These are phyloP conservation scores for Suillus occidentalis DNA, from an alignment of 768 basidiomycete genomes.

Conservation along the genomic window DNA sequence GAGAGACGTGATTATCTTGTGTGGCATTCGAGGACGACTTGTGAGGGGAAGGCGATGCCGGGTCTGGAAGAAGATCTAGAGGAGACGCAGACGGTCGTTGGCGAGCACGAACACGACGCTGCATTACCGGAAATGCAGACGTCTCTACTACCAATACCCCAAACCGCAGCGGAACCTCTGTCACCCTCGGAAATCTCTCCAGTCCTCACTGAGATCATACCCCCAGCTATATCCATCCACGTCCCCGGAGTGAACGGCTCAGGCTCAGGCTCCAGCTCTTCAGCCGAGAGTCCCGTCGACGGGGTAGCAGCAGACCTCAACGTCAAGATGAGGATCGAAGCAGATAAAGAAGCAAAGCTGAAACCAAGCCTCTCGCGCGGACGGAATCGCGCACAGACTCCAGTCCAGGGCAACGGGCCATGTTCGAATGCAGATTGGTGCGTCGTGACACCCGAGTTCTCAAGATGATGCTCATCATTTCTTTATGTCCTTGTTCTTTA, in stretches of 20 bases:
- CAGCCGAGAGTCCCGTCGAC: slow-evolving; percentile 47
- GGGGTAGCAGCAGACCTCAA: slow-evolving; percentile 14
- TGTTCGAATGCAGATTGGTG: slow-evolving; percentile 45
- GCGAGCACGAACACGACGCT: slow-evolving; percentile 9
- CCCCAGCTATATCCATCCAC: neutral
- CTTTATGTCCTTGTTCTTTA: neutral
- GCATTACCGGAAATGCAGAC: neutral
- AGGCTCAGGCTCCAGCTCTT: slow-evolving; percentile 47
- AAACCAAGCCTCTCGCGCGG: slow-evolving; percentile 42
- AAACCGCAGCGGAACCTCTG: slow-evolving; percentile 8
- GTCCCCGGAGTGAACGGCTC: slow-evolving; percentile 11
- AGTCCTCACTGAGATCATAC: neutral
- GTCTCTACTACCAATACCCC: neutral
- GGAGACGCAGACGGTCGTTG: slow-evolving; percentile 5
- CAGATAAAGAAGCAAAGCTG: slow-evolving; percentile 20
- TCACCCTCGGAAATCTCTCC: slow-evolving; percentile 1
- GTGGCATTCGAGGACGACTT: neutral
- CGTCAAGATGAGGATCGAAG: neutral
- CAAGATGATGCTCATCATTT: neutral
- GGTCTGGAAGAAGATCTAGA: slow-evolving; percentile 7
- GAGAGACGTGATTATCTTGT: slow-evolving; percentile 35
- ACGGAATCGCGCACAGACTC: slow-evolving; percentile 52
- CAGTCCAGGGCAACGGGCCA: slow-evolving; percentile 49
- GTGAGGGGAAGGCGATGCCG: neutral
- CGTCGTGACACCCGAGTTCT: slow-evolving; percentile 14